phyloP scores from a whole-genome alignment of 257 asterid species.

The Penstemon newberryi region DNA sequence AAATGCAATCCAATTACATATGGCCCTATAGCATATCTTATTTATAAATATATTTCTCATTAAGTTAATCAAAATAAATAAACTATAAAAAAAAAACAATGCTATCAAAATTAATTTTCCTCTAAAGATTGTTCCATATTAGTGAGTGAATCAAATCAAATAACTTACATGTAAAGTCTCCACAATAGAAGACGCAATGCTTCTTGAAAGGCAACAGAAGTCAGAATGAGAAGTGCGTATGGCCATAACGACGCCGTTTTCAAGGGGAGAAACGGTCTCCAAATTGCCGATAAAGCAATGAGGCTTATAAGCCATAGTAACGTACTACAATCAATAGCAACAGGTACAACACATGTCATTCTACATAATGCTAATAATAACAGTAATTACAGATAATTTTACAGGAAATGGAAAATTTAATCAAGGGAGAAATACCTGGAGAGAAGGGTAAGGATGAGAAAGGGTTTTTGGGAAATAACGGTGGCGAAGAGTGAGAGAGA shows the following conservation, averaged over 20 bases:
- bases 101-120: neutral
- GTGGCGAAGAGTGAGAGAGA: constrained; percentile 77
- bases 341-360: constrained; percentile 24
- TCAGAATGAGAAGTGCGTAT: constrained; percentile 50
- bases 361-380: neutral
- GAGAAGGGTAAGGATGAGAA: constrained; percentile 77
- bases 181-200: constrained; percentile 72
- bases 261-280: constrained; percentile 92
- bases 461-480: constrained; percentile 80
- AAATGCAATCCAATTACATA: neutral
- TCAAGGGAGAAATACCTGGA: constrained; percentile 51
- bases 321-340: constrained; percentile 49
- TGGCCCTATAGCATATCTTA: too few relatives aligned
- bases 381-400: neutral
- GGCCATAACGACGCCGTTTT: constrained; percentile 62
- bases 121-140: neutral
- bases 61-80: neutral
- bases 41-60: neutral
- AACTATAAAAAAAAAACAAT: neutral
- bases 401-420: neutral
- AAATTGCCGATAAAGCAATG: constrained; percentile 71
- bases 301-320: constrained; percentile 88
- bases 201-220: constrained; percentile 86
- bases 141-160: neutral
- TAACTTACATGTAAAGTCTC: constrained; percentile 67